These are phyloP conservation scores for Tetrapisispora namnaoensis DNA, from an alignment of 805 yeast genomes.

Conservation along the genomic window DNA sequence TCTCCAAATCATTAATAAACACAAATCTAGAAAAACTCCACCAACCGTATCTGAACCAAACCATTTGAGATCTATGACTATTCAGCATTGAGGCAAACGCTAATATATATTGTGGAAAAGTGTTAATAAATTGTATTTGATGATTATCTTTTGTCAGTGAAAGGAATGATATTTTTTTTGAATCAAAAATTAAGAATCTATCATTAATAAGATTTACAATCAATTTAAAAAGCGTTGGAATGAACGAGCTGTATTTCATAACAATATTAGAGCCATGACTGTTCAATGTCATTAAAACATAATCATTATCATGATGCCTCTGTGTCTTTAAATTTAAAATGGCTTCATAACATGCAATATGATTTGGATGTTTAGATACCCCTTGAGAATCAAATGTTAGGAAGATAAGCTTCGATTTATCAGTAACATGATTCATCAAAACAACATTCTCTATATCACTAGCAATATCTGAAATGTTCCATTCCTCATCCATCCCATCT, in stretches of 20 bases:
- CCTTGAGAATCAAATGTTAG: conserved; percentile 79
- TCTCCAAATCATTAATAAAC: conserved; percentile 54
- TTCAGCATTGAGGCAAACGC: conserved; percentile 63
- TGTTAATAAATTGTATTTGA: conserved; percentile 23
- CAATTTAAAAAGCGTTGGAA: conserved; percentile 8
- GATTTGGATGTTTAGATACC: conserved; percentile 84
- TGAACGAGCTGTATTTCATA: conserved; percentile 20
- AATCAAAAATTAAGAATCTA: neutral
- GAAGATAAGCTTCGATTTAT: conserved; percentile 20
- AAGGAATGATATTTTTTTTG: neutral
- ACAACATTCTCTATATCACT: conserved; percentile 6
- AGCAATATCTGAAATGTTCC: conserved; percentile 41
- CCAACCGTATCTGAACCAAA: conserved; percentile 93
- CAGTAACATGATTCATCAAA: neutral
- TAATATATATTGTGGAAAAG: conserved; percentile 25
- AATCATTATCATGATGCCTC: neutral
- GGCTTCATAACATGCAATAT: conserved; percentile 52
- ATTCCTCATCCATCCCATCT: conserved; percentile 60
- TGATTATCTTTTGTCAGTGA: neutral
- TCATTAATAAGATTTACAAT: neutral
- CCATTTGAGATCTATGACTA: conserved; percentile 85
- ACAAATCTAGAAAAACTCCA: conserved; percentile 65
- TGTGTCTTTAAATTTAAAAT: conserved; percentile 20
- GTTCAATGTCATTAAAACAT: conserved; percentile 6
- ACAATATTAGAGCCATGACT: conserved; percentile 12